Percentiles rank a stretch among this genome's conserved stretches.
Evolutionary conservation across 2,329 filamentous ascomycete genomes (phyloP).

Genomic region (Chaetomiaceae sp.): DNA sequence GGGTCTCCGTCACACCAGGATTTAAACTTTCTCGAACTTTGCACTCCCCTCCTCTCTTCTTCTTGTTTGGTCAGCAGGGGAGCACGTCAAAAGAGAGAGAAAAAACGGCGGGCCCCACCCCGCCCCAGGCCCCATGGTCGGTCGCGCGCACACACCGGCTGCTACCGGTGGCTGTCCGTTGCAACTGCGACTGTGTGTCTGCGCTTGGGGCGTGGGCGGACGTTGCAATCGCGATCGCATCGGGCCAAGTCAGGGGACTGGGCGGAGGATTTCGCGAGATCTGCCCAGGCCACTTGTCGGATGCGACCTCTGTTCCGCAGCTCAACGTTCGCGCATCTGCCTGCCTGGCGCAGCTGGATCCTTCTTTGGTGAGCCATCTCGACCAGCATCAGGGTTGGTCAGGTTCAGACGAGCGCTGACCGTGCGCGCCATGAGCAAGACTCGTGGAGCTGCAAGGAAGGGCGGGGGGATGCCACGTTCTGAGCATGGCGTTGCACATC

Average conservation of each 20-base stretch:
- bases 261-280: slow-evolving; percentile 27
- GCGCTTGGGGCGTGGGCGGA: slow-evolving; percentile 24
- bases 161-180: slow-evolving; percentile 29
- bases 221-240: slow-evolving; percentile 31
- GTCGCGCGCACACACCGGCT: slow-evolving; percentile 22
- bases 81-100: slow-evolving; percentile 1
- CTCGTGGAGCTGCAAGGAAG: slow-evolving; percentile 4
- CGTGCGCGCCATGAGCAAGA: slow-evolving; percentile 1
- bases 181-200: slow-evolving; percentile 17
- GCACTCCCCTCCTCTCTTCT: slow-evolving; percentile 15
- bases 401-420: background rate
- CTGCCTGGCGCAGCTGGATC: slow-evolving; percentile 4
- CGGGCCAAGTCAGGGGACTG: slow-evolving; percentile 30
- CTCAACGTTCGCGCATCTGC: slow-evolving; percentile 18
- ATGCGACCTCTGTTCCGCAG: slow-evolving; percentile 23
- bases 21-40: slow-evolving; percentile 27
- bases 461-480: slow-evolving; percentile 13
- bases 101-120: slow-evolving; percentile 10
- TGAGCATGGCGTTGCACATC: too few relatives aligned
- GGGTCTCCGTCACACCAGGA: slow-evolving; percentile 18
- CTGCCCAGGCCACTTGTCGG: slow-evolving; percentile 22
- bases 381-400: slow-evolving; percentile 5
- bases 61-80: slow-evolving; percentile 4
- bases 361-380: background rate
- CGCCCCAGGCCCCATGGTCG: background rate